Evolutionary conservation across 73 alveolate genomes (phyloP), one percentile per base, ranked within the genome.

Genomic region (Stentor roeselii): DNA sequence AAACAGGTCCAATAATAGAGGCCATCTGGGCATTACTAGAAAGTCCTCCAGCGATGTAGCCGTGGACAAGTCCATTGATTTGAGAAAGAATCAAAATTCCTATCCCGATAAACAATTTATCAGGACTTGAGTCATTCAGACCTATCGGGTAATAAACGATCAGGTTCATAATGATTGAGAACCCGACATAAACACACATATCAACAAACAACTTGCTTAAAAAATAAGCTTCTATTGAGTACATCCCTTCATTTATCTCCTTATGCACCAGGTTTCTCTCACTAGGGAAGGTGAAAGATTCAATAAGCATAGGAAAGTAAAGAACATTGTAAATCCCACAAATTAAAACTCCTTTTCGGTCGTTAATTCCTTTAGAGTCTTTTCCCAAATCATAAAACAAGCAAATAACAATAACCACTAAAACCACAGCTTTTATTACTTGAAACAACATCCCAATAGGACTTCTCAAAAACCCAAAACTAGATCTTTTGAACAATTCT

Each of bases 21-120:
- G 95, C 92, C 27, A 86, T 78, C 21, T 50, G 30, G 21, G 67
- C 6, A 50, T 21, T 50, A 50, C 67, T 50, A 11, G 67, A 6
- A 11, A 50, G 21, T 50, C 67, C 67, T 21, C 67, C 67, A 11
- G 67, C 6, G 21, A 50, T 11, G 21, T 50, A 50, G 6, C 67
- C 67, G 6, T 11, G 21, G 21, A 21, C 67, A 50, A 11, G 6
- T 50, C 67, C 67, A 11, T 6, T 11, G 6, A 50, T 50, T 50
- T 50, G 67, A 50, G 67, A 6, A 6, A 50, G 21, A 50, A 50
- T 6, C 30, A 21, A 50, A 50, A 50, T 50, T 50, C 67, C 67
- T 11, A 11, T 11, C 6, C 6, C 6, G 21, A 50, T 50, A 50
- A 50, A 50, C 6, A 50, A 50, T 50, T 50, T 50, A 6, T 6